Evolutionary conservation across 495 filamentous ascomycete species (phyloP).

Genomic region (Talaromyces ruber): DNA sequence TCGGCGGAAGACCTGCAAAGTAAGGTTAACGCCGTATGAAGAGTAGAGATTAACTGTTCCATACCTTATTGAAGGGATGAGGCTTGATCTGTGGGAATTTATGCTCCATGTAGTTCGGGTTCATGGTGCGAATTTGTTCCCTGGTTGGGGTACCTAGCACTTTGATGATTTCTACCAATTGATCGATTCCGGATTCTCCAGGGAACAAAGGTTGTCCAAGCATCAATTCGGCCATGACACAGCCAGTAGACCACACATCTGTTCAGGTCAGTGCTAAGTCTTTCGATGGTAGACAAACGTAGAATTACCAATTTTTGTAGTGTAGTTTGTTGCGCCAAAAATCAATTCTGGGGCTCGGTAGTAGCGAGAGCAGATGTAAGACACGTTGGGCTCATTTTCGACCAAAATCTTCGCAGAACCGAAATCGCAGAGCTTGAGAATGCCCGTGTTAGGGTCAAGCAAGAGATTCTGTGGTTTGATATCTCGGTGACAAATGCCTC

Average conservation of each 20-base stretch:
- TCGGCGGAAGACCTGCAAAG: constrained; percentile 78
- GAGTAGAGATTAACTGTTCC: neutral
- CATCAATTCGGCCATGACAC: constrained; percentile 99
- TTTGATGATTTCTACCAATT: constrained; percentile 99
- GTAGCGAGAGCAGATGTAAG: constrained; percentile 99
- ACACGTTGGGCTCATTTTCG: constrained; percentile 98
- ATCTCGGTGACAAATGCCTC: constrained; percentile 97
- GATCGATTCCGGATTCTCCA: constrained; percentile 98
- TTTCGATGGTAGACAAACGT: constrained; percentile 7
- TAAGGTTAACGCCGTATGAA: neutral
- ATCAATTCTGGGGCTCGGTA: constrained; percentile 97
- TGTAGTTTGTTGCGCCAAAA: constrained; percentile 98
- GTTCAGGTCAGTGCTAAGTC: constrained; percentile 13
- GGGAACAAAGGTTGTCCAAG: constrained; percentile 97
- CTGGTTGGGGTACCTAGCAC: constrained; percentile 96
- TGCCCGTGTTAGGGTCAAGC: constrained; percentile 78
- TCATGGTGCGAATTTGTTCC: constrained; percentile 99
- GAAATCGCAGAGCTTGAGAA: constrained; percentile 98
- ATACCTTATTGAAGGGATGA: constrained; percentile 92
- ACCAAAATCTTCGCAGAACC: constrained; percentile 98
- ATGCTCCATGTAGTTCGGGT: constrained; percentile 99
- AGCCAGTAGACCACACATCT: constrained; percentile 99
- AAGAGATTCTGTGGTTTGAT: constrained; percentile 99
- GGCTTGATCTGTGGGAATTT: constrained; percentile 99
- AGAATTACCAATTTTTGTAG: constrained; percentile 90